Evolutionary conservation across 768 basidiomycete genomes (phyloP).

Genomic region (Porpolomopsis calyptriformis): DNA sequence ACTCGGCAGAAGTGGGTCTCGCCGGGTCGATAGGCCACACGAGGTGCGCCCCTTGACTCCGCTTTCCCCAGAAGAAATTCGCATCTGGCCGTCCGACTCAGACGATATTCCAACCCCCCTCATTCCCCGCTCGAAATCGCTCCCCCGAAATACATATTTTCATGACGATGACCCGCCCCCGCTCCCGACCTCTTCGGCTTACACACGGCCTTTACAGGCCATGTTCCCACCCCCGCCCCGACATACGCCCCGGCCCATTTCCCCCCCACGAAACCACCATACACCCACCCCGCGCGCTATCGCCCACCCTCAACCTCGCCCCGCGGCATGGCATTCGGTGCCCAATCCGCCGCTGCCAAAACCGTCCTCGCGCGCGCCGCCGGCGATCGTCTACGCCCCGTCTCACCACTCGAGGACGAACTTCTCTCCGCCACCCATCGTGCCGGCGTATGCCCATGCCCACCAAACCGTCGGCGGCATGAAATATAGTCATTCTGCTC

Average conservation of each 20-base stretch:
- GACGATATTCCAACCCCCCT: conserved; percentile 20
- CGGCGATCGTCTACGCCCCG: conserved; percentile 51
- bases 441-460: conserved; percentile 44
- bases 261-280: conserved; percentile 21
- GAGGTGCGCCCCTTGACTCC: conserved; percentile 16
- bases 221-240: conserved; percentile 17
- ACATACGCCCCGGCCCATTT: conserved; percentile 20
- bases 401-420: conserved; percentile 36
- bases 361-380: conserved; percentile 20
- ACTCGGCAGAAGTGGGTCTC: conserved; percentile 20
- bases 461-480: conserved; percentile 48
- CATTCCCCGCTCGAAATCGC: conserved; percentile 28
- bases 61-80: conserved; percentile 48
- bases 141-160: conserved; percentile 30
- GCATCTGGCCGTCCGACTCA: conserved; percentile 43
- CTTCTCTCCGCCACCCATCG: conserved; percentile 52
- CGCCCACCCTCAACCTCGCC: conserved; percentile 30
- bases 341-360: conserved; percentile 23
- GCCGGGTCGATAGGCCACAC: conserved; percentile 15
- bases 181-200: conserved; percentile 18
- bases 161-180: conserved; percentile 14
- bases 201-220: conserved; percentile 17
- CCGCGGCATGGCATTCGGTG: conserved; percentile 24
- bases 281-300: conserved; percentile 14
- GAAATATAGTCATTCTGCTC: conserved; percentile 61